Conservation (phyloP, 805 yeast genomes). For the Pichia eremophila region DNA sequence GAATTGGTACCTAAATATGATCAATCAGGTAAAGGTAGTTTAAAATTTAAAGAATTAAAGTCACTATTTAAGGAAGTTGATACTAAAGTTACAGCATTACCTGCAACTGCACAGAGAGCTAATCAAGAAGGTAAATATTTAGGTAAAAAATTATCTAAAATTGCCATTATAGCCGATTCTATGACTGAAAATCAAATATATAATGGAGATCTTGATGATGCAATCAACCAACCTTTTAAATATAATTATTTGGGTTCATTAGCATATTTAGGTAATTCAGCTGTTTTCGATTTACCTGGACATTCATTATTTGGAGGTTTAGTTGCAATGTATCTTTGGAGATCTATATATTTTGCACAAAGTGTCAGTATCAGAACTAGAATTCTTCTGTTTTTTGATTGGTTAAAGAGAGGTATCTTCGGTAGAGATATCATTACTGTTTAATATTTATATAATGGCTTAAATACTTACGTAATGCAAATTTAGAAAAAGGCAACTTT, state of each 20-base stretch:
- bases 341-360: slow-evolving; percentile 88
- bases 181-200: slow-evolving; percentile 35
- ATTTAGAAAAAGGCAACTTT: not conserved
- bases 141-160: slow-evolving; percentile 57
- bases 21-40: slow-evolving; percentile 34
- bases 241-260: slow-evolving; percentile 86
- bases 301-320: slow-evolving; percentile 70
- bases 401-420: slow-evolving; percentile 79
- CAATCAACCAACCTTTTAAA: slow-evolving; percentile 49
- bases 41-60: slow-evolving; percentile 41
- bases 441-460: not conserved
- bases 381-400: slow-evolving; percentile 74
- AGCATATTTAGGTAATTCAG: slow-evolving; percentile 92
- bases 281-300: slow-evolving; percentile 83
- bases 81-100: slow-evolving; percentile 61
- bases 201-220: slow-evolving; percentile 31
- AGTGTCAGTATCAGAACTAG: slow-evolving; percentile 82
- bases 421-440: slow-evolving; percentile 58
- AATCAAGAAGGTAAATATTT: slow-evolving; percentile 85
- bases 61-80: slow-evolving; percentile 52
- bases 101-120: slow-evolving; percentile 97
- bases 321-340: slow-evolving; percentile 92
- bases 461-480: not conserved
- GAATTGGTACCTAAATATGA: slow-evolving; percentile 48
- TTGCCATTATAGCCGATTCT: slow-evolving; percentile 46